Base-by-base conservation (phyloP, 2,329 filamentous ascomycete genomes). In the Xylariaceae sp. region DNA sequence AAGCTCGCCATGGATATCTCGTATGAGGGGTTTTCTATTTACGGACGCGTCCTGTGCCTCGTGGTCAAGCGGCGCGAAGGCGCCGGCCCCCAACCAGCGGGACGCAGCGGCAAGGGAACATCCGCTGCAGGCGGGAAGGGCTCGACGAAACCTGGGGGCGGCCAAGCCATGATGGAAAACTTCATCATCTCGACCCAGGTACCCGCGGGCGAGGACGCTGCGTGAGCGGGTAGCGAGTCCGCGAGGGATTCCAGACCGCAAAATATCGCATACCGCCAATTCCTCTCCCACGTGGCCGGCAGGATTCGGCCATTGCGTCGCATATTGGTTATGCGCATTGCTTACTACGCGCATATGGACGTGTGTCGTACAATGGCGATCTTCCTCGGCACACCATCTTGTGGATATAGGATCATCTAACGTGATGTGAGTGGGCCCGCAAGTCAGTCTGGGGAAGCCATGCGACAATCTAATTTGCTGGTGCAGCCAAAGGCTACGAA, bases 11-110 rank as follows among this genome's bases (percentile, higher is more conserved):
- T 97, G 78, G 88, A 89, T 59, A 95, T 93, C 21, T 88, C 87
- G 14, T 99, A 98, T 74, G 92, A 98, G 68, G 93, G 95, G 7
- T 98, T 98, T 75, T 90, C 89, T 66, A 97, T 99, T 69, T 96
- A 96, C 75, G 92, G 95, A 10, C 89, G 91, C 65, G 91, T 96
- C 45, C 79, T 99, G 21, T 98, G 93, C 73, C 81, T 99, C 56
- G 89, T 99, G 7, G 88, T 99, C 68, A 88, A 86, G 73, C 90
- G 89, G 71, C 87, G 89, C 59, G 88, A 87, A 62, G 81, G 79
- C 46, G 78, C 74, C 63, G 81, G 75, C 63, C 71, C 73, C 45
- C 73, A 54, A 73, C 69, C 50, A 60, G 70, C 52, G 60, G 69
- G 52, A 62, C 66, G 60, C 48, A 68, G 69, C 54, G 67, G 63